Percentiles rank a stretch among this genome's conserved stretches.
phyloP scores from a whole-genome alignment of 2,329 filamentous ascomycete species.

The Aureobasidium sp. region DNA sequence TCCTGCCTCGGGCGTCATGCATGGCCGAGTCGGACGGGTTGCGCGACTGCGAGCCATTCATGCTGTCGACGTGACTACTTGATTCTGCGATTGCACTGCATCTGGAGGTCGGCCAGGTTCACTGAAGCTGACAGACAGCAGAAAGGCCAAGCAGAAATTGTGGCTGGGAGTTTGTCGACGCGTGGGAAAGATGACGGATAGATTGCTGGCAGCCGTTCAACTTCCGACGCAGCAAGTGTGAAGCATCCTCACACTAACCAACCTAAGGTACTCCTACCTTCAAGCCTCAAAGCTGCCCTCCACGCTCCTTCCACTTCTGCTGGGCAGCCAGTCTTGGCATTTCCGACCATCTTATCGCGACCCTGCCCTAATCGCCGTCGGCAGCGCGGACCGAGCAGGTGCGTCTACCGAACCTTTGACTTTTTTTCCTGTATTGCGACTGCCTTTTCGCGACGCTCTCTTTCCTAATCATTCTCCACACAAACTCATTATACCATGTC shows the following conservation, averaged over 20 bases:
- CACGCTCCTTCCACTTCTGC: background rate
- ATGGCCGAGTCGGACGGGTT: slow-evolving; percentile 14
- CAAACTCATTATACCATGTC: slow-evolving; percentile 4
- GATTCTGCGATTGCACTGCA: background rate
- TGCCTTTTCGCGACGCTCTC: slow-evolving; percentile 7
- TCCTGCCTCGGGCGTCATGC: slow-evolving; percentile 13
- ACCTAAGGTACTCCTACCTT: too few relatives aligned
- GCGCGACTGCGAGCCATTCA: slow-evolving; percentile 19
- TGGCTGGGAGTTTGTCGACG: background rate
- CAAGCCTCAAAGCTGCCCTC: background rate
- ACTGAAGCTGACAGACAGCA: background rate
- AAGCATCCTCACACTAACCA: background rate
- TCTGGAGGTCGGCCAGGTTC: background rate
- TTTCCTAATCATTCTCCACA: background rate
- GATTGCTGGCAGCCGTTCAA: background rate
- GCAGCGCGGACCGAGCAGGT: slow-evolving; percentile 4
- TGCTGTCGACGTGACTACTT: slow-evolving; percentile 15
- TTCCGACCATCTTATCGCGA: background rate
- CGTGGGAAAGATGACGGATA: slow-evolving; percentile 12
- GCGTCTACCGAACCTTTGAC: slow-evolving; percentile 7
- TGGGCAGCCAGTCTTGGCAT: slow-evolving; percentile 6
- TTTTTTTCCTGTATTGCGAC: slow-evolving; percentile 4
- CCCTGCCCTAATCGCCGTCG: slow-evolving; percentile 1
- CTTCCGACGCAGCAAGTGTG: background rate
- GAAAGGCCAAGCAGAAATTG: background rate